Evolutionary conservation across 768 basidiomycete genomes (phyloP).

Genomic region (Termitomyces sp.): DNA sequence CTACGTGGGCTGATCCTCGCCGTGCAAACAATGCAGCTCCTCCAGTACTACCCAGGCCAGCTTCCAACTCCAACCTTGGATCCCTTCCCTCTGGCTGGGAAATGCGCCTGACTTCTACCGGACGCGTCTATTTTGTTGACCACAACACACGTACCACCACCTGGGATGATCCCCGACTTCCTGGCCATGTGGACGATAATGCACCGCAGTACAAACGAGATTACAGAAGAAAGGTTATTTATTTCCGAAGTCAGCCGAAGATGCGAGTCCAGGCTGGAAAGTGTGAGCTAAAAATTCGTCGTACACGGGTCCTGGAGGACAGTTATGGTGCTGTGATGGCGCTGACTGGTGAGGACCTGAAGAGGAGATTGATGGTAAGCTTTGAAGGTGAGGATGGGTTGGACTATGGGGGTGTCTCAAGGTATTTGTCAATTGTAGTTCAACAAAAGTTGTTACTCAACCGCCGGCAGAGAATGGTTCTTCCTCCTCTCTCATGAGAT

Average conservation of each 20-base stretch:
- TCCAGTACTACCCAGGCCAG: slow-evolving; percentile 42
- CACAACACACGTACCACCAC: slow-evolving; percentile 87
- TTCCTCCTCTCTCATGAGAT: slow-evolving; percentile 82
- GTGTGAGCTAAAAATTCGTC: slow-evolving; percentile 81
- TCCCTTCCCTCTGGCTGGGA: slow-evolving; percentile 92
- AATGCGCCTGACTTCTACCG: slow-evolving; percentile 85
- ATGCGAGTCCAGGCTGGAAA: slow-evolving; percentile 76
- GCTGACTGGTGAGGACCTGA: slow-evolving; percentile 65
- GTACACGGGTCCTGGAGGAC: slow-evolving; percentile 82
- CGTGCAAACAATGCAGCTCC: slow-evolving; percentile 47
- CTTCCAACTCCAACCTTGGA: slow-evolving; percentile 62
- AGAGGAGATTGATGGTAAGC: slow-evolving; percentile 65
- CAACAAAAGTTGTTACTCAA: neutral
- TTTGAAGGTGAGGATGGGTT: slow-evolving; percentile 81
- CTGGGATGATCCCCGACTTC: slow-evolving; percentile 91
- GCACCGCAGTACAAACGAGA: slow-evolving; percentile 96
- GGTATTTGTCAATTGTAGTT: slow-evolving; percentile 34
- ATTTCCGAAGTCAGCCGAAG: slow-evolving; percentile 88
- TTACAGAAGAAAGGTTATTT: slow-evolving; percentile 87
- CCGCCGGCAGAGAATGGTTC: slow-evolving; percentile 71
- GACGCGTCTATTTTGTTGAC: slow-evolving; percentile 89
- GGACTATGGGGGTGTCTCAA: slow-evolving; percentile 75
- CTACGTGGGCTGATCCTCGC: slow-evolving; percentile 90
- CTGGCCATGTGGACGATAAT: slow-evolving; percentile 77
- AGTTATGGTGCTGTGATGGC: slow-evolving; percentile 85